Conservation (phyloP, 2,329 filamentous ascomycete genomes). For the Arthrocladium fulminans region DNA sequence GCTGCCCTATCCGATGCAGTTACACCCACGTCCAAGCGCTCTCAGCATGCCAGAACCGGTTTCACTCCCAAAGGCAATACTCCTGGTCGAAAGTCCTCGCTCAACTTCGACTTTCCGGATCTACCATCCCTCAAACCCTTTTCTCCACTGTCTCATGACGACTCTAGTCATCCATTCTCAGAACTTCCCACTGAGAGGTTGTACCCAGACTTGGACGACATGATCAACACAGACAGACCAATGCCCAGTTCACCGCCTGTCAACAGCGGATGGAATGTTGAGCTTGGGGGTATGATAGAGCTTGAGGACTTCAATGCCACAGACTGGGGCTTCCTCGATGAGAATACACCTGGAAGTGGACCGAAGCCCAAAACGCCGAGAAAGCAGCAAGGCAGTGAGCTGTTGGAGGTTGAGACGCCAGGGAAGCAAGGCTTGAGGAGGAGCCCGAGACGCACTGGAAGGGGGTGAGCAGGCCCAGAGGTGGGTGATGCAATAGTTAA, state of each 20-base stretch:
- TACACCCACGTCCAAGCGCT: constrained; percentile 42
- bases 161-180: constrained; percentile 8
- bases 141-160: constrained; percentile 15
- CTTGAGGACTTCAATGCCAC: neutral
- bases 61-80: constrained; percentile 10
- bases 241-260: constrained; percentile 40
- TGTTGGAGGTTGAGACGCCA: constrained; percentile 1
- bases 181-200: constrained; percentile 21
- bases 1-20: constrained; percentile 11
- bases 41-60: constrained; percentile 12
- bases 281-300: neutral
- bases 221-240: constrained; percentile 35
- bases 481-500: too few species aligned
- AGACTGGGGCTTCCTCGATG: neutral
- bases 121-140: constrained; percentile 26
- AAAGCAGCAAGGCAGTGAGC: neutral
- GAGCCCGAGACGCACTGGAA: constrained; percentile 4
- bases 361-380: constrained; percentile 1
- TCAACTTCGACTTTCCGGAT: constrained; percentile 33
- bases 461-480: neutral
- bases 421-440: constrained; percentile 1
- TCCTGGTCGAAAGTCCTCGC: constrained; percentile 29
- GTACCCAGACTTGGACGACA: constrained; percentile 30
- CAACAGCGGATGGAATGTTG: constrained; percentile 1
- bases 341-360: neutral